A percentile compares a stretch with the other conserved stretches of the same genome.
Conservation (phyloP, 345 rosid genomes). For the Noccaea caerulescens region DNA sequence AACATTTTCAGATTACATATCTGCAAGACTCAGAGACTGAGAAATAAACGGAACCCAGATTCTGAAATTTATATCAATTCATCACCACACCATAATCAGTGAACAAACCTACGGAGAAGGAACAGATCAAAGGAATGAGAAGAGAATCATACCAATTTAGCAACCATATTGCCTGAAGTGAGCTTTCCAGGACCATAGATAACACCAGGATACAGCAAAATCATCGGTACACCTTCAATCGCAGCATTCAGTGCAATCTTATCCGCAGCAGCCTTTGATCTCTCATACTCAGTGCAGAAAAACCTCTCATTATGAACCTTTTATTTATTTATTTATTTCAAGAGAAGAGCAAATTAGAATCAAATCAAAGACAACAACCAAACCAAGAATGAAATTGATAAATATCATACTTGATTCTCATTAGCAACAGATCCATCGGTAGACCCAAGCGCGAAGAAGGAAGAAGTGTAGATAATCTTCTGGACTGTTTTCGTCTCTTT, state of each 20-base stretch:
- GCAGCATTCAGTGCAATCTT: slow-evolving; percentile 75
- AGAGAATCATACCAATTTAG: slow-evolving; percentile 64
- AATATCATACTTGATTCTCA: slow-evolving; percentile 62
- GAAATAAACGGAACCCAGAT: slow-evolving; percentile 10
- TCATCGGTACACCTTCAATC: slow-evolving; percentile 69
- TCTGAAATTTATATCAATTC: neutral
- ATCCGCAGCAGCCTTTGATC: slow-evolving; percentile 75
- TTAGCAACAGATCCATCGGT: slow-evolving; percentile 80
- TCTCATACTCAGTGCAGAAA: slow-evolving; percentile 89
- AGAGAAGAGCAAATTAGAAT: slow-evolving; percentile 21
- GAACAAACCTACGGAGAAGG: no score
- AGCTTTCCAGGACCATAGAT: slow-evolving; percentile 89
- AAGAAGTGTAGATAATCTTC: slow-evolving; percentile 82
- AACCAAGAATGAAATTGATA: neutral
- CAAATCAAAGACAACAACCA: neutral
- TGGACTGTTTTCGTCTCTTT: slow-evolving; percentile 56
- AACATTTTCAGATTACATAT: neutral
- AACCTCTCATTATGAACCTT: slow-evolving; percentile 67
- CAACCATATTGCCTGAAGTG: slow-evolving; percentile 71
- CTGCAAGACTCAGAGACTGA: slow-evolving; percentile 2
- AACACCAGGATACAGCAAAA: slow-evolving; percentile 80
- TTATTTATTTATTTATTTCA: neutral
- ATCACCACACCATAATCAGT: no score
- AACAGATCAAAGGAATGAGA: neutral
- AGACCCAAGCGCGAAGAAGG: slow-evolving; percentile 87